Base-by-base conservation (phyloP, 129 eudicot genomes). In the Lonicera japonica region DNA sequence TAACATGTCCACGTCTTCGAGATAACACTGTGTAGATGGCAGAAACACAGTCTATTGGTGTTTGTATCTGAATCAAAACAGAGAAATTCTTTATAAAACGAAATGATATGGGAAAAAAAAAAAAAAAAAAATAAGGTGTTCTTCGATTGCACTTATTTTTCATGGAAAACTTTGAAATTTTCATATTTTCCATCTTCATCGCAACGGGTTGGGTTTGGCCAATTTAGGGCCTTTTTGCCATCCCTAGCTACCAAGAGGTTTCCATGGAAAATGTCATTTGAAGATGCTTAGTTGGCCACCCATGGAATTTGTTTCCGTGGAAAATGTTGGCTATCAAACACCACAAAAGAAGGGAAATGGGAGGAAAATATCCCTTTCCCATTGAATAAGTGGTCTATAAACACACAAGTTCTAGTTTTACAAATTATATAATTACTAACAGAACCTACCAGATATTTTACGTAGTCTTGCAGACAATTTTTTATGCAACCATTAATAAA, bases 1-100 rank as follows among this genome's bases (percentile, higher is more conserved):
- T 94, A 57, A 94, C 91, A 77, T 88, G 99, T 6, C 99, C 99
- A 77, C 99, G 96, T 60, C 99, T 74, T 39, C 96, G 83, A 1
- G 96, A 94, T 43, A 94, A 54, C 74, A 94, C 99, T 17, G 96
- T 85, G 71, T 85, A 94, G 79, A 88, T 94, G 25, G 99, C 95
- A 60, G 99, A 81, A 55, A 94, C 94, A 75, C 96, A 94, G 63
- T 94, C 99, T 36, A 79, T 83, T 2, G 99, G 99, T 34, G 99
- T 94, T 86, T 94, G 99, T 69, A 94, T 88, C 99, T 94, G 56
- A 86, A 83, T 2, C 45, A 68, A 43, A 67, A 65, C 25, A 24
- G 21, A 40, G 8, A 16, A 40, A 5, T 51, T 20, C 52, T 0
- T 50, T 50, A 64, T 25, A 29, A 21, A 24, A 21, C 18, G 7